Evolutionary conservation across 805 yeast genomes (phyloP).

Genomic region (Starmerella bombicola): DNA sequence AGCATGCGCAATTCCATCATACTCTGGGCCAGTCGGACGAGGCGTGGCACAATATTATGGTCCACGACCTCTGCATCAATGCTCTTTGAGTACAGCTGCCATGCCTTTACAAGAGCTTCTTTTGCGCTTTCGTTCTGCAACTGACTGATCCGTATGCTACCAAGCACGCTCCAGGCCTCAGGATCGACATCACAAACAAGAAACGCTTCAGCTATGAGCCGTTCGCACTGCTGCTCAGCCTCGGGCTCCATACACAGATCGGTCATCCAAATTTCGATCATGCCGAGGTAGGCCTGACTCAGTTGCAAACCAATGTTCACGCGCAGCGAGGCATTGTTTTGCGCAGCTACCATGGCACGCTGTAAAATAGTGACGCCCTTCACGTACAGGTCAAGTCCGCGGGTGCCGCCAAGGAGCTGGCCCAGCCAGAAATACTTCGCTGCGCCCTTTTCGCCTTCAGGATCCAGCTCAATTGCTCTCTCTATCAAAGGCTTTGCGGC

Average conservation of each 20-base stretch:
- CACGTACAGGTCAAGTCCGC: slow-evolving; percentile 52
- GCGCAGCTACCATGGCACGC: slow-evolving; percentile 26
- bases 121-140: slow-evolving; percentile 61
- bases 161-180: slow-evolving; percentile 69
- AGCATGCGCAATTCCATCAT: slow-evolving; percentile 65
- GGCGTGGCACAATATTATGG: slow-evolving; percentile 46
- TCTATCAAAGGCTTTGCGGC: slow-evolving; percentile 54
- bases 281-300: slow-evolving; percentile 66
- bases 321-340: slow-evolving; percentile 14
- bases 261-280: slow-evolving; percentile 90
- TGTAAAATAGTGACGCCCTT: slow-evolving; percentile 49
- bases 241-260: slow-evolving; percentile 88
- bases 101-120: slow-evolving; percentile 51
- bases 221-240: slow-evolving; percentile 74
- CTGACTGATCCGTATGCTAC: slow-evolving; percentile 84
- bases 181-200: slow-evolving; percentile 44
- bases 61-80: slow-evolving; percentile 30
- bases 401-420: slow-evolving; percentile 73
- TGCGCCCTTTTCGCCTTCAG: slow-evolving; percentile 49
- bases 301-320: slow-evolving; percentile 37
- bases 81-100: slow-evolving; percentile 52
- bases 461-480: slow-evolving; percentile 56
- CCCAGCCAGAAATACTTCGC: slow-evolving; percentile 86
- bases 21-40: slow-evolving; percentile 58
- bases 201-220: slow-evolving; percentile 51